Evolutionary conservation across 768 basidiomycete species (phyloP).

Genomic region (Amanita molliuscula): DNA sequence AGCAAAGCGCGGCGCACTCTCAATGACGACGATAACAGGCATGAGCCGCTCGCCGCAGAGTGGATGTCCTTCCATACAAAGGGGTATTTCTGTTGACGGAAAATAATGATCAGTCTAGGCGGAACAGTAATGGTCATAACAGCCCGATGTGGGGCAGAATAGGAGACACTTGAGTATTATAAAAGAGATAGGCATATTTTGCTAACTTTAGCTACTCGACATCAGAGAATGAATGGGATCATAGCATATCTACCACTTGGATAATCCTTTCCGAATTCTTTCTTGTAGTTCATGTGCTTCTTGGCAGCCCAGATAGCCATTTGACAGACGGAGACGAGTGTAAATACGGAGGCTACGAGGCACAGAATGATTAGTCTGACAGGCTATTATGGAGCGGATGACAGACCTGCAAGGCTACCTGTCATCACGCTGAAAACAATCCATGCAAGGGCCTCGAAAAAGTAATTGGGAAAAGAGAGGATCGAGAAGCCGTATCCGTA

Average conservation of each 20-base stretch:
- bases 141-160: not conserved
- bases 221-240: constrained; percentile 60
- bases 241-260: constrained; percentile 67
- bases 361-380: not conserved
- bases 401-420: constrained; percentile 61
- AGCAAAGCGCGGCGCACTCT: too few species aligned
- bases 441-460: constrained; percentile 84
- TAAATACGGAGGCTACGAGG: not conserved
- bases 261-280: constrained; percentile 86
- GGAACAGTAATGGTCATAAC: not conserved
- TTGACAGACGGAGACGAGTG: constrained; percentile 24
- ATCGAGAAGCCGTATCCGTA: constrained; percentile 84
- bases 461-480: constrained; percentile 91
- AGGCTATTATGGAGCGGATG: not conserved
- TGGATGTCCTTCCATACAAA: too few species aligned
- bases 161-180: not conserved
- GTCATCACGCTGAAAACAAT: constrained; percentile 64
- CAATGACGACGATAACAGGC: too few species aligned
- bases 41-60: too few species aligned
- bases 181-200: too few species aligned
- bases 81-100: too few species aligned
- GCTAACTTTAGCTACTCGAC: not conserved
- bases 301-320: constrained; percentile 88
- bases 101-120: too few species aligned
- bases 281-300: constrained; percentile 85